These are phyloP conservation scores for Triticum aestivum DNA, from an alignment of 176 grass and related monocot species.

Conservation along the genomic window DNA sequence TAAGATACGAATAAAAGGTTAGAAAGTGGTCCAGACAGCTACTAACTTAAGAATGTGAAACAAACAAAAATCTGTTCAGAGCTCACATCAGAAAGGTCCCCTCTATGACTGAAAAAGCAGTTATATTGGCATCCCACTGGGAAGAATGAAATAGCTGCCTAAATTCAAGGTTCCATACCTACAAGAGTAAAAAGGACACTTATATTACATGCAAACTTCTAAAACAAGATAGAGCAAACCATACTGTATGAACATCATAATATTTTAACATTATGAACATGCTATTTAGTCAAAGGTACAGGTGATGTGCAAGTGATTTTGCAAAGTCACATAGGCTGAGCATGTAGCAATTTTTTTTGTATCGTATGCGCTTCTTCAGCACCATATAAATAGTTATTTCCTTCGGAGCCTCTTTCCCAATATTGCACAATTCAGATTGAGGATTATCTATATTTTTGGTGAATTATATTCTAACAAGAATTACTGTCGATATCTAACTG, in stretches of 20 bases:
- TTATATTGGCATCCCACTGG: conserved; percentile 79
- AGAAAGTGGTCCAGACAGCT: neutral
- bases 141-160: conserved; percentile 69
- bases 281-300: neutral
- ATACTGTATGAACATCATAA: neutral
- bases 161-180: conserved; percentile 98
- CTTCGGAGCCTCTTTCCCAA: neutral
- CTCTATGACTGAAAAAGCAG: conserved; percentile 87
- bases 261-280: neutral
- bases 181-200: conserved; percentile 17
- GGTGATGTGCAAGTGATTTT: neutral
- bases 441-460: neutral
- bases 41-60: neutral
- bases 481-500: neutral
- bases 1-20: conserved; percentile 23
- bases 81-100: conserved; percentile 80
- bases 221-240: neutral
- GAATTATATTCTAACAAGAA: neutral
- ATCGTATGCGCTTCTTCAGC: neutral
- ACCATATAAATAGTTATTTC: neutral
- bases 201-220: neutral
- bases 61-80: neutral
- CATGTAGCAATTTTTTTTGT: neutral
- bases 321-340: neutral
- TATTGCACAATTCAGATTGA: conserved; percentile 7